These are phyloP conservation scores for Phytophthora pisi DNA, from an alignment of 352 stramenopile genomes.

Conservation along the genomic window DNA sequence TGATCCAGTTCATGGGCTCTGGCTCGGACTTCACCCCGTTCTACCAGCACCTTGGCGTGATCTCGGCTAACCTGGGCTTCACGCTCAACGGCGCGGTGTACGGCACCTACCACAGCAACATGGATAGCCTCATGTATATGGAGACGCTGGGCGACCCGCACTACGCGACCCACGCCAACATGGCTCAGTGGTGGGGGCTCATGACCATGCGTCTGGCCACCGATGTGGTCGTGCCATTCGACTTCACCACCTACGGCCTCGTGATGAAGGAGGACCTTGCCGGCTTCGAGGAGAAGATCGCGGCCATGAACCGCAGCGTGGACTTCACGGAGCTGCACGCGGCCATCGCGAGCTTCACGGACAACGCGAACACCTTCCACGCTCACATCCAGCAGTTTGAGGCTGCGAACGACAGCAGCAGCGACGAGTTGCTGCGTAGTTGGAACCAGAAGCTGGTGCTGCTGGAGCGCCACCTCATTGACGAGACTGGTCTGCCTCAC, in stretches of 20 bases:
- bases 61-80: conserved; percentile 75
- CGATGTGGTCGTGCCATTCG: conserved; percentile 50
- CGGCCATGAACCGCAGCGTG: conserved; percentile 28
- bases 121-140: conserved; percentile 82
- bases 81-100: conserved; percentile 39
- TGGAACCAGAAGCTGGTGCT: conserved; percentile 48
- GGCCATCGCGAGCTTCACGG: conserved; percentile 38
- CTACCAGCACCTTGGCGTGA: conserved; percentile 83
- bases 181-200: conserved; percentile 63
- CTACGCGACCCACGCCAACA: conserved; percentile 54
- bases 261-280: conserved; percentile 50
- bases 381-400: conserved; percentile 26
- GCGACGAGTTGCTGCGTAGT: conserved; percentile 5
- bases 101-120: conserved; percentile 84
- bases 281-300: conserved; percentile 35
- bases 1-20: conserved; percentile 61
- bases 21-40: conserved; percentile 83
- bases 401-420: conserved; percentile 12
- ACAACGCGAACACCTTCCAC: conserved; percentile 39
- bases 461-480: conserved; percentile 45
- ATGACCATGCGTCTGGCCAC: conserved; percentile 58
- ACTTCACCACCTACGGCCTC: conserved; percentile 48
- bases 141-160: conserved; percentile 61
- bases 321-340: conserved; percentile 37
- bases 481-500: conserved; percentile 40